A percentile compares a stretch with the other conserved stretches of the same genome.
Conservation (phyloP, 1,284 basidiomycete species). For the Trametes pubescens region DNA sequence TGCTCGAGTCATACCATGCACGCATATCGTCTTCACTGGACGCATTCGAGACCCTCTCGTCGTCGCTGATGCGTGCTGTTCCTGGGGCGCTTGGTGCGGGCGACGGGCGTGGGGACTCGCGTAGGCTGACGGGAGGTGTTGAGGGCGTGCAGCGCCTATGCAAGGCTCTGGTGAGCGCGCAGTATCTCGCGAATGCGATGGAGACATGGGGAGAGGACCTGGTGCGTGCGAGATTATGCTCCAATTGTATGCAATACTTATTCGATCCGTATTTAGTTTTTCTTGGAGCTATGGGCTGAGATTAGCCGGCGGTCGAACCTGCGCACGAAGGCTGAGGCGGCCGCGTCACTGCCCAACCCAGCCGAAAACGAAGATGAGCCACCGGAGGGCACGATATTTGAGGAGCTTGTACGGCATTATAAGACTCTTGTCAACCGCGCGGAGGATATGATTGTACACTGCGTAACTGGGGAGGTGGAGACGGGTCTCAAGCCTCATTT, state of each 20-base stretch:
- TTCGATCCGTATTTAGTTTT: constrained; percentile 65
- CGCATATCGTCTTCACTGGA: constrained; percentile 88
- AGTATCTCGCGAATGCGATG: constrained; percentile 73
- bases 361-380: constrained; percentile 45
- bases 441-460: constrained; percentile 86
- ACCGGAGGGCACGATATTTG: constrained; percentile 77
- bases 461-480: constrained; percentile 84
- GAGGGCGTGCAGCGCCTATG: constrained; percentile 83
- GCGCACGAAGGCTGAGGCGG: constrained; percentile 58
- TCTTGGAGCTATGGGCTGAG: constrained; percentile 86
- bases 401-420: constrained; percentile 74
- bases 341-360: constrained; percentile 58
- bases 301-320: constrained; percentile 67
- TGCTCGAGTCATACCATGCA: constrained; percentile 79
- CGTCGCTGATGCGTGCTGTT: constrained; percentile 87
- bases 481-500: constrained; percentile 72
- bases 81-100: constrained; percentile 82
- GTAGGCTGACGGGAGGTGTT: constrained; percentile 76
- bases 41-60: constrained; percentile 92
- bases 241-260: background rate
- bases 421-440: constrained; percentile 68
- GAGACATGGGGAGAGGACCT: constrained; percentile 87
- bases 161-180: constrained; percentile 84
- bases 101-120: constrained; percentile 56
- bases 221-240: constrained; percentile 50